phyloP scores from a whole-genome alignment of 306 rosid species.

The Malus fusca region DNA sequence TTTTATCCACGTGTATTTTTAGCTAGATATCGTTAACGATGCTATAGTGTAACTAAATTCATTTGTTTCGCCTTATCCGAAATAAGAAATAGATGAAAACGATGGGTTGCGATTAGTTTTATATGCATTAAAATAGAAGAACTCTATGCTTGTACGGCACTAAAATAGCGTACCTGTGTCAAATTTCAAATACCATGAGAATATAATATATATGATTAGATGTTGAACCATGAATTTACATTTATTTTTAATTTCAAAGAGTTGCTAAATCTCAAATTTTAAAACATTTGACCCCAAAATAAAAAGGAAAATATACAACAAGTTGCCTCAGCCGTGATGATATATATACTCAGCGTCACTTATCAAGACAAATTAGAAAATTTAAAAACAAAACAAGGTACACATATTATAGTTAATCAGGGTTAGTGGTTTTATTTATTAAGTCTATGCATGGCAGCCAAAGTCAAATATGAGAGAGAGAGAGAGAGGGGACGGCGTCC shows the following conservation, averaged over 20 bases:
- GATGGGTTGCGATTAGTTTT: not conserved
- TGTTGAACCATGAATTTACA: not conserved
- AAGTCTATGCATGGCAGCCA: not conserved
- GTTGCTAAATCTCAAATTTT: not conserved
- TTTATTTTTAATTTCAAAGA: not conserved
- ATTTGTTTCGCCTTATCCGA: too few relatives aligned
- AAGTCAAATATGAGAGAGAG: not conserved
- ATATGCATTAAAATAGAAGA: not conserved
- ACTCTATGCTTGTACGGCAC: not conserved
- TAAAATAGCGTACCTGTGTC: not conserved
- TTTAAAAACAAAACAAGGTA: not conserved
- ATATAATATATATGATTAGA: not conserved
- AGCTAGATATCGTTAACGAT: too few relatives aligned
- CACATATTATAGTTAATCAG: not conserved
- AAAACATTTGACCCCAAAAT: not conserved
- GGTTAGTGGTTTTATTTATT: not conserved
- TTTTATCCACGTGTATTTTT: too few relatives aligned
- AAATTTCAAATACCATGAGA: not conserved
- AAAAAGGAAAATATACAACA: not conserved
- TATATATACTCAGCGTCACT: not conserved
- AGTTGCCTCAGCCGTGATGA: not conserved
- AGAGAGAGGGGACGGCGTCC: slow-evolving; percentile 9
- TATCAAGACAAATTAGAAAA: not conserved
- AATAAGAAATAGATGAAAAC: too few relatives aligned
- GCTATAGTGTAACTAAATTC: too few relatives aligned